phyloP scores from a whole-genome alignment of 2,329 filamentous ascomycete genomes.

The Aspergillus japonicus region DNA sequence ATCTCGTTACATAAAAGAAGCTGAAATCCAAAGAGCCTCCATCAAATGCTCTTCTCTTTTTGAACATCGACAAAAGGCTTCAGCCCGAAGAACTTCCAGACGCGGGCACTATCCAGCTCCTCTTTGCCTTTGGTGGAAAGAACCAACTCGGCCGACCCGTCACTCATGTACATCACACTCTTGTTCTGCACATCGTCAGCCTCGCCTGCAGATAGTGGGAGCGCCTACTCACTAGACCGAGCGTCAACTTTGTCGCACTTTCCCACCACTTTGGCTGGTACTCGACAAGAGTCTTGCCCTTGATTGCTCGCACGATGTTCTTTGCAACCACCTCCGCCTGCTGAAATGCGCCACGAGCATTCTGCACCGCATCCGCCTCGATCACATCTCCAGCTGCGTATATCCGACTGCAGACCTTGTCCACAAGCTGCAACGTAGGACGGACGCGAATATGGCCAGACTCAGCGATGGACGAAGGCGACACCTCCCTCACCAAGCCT shows the following conservation, averaged over 20 bases:
- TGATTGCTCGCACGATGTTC: slow-evolving; percentile 54
- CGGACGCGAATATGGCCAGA: slow-evolving; percentile 56
- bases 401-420: slow-evolving; percentile 51
- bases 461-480: slow-evolving; percentile 46
- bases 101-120: slow-evolving; percentile 47
- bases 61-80: slow-evolving; percentile 39
- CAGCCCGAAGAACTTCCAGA: slow-evolving; percentile 38
- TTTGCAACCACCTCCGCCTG: slow-evolving; percentile 56
- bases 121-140: slow-evolving; percentile 41
- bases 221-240: slow-evolving; percentile 34
- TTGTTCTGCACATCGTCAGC: slow-evolving; percentile 39
- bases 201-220: background rate
- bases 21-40: too few species aligned
- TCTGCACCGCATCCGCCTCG: slow-evolving; percentile 51
- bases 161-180: slow-evolving; percentile 46
- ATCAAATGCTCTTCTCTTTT: too few species aligned
- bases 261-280: slow-evolving; percentile 51
- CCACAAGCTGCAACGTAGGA: slow-evolving; percentile 57
- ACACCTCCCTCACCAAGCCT: slow-evolving; percentile 26
- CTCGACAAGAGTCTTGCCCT: slow-evolving; percentile 40
- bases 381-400: slow-evolving; percentile 66
- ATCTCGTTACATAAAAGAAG: too few species aligned
- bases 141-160: slow-evolving; percentile 48
- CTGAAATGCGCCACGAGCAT: slow-evolving; percentile 54
- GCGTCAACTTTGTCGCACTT: slow-evolving; percentile 54